phyloP scores from a whole-genome alignment of 805 yeast genomes.

The Myxozyma udenii region DNA sequence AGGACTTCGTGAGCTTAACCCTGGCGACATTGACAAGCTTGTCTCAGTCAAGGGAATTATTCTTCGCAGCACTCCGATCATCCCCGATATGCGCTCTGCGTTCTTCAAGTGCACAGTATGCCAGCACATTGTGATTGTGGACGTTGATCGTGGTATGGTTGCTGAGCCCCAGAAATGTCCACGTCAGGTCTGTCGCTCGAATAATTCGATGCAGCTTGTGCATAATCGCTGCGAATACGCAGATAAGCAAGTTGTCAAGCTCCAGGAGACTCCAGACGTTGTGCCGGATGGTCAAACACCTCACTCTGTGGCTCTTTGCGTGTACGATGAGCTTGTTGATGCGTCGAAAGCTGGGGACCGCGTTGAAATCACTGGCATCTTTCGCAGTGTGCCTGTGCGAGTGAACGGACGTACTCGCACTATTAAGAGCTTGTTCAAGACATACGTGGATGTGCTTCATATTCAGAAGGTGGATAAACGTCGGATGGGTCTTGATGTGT shows the following conservation, averaged over 20 bases:
- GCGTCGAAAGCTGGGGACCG: slow-evolving; percentile 95
- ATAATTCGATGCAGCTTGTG: slow-evolving; percentile 81
- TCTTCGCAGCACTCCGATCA: slow-evolving; percentile 80
- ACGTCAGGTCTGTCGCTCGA: slow-evolving; percentile 75
- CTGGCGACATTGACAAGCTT: slow-evolving; percentile 89
- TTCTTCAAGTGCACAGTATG: slow-evolving; percentile 94
- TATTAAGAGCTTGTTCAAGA: slow-evolving; percentile 78
- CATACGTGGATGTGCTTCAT: slow-evolving; percentile 92
- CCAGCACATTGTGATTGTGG: slow-evolving; percentile 86
- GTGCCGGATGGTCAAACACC: slow-evolving; percentile 99
- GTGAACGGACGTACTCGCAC: slow-evolving; percentile 82
- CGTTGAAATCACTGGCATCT: slow-evolving; percentile 91
- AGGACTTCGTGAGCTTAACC: slow-evolving; percentile 92
- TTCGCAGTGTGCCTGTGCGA: slow-evolving; percentile 87
- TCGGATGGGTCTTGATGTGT: slow-evolving; percentile 73
- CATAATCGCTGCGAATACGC: slow-evolving; percentile 93
- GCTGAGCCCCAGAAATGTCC: slow-evolving; percentile 93
- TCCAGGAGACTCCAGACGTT: slow-evolving; percentile 93
- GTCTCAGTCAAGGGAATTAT: slow-evolving; percentile 90
- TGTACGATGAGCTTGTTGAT: slow-evolving; percentile 93
- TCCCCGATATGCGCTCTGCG: slow-evolving; percentile 97
- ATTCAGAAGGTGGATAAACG: slow-evolving; percentile 79
- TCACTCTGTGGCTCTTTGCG: slow-evolving; percentile 89
- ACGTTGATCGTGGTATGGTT: slow-evolving; percentile 90
- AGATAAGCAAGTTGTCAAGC: slow-evolving; percentile 88